Conservation (phyloP, 1,284 basidiomycete species). For the Microbotryum silenes-acaulis region DNA sequence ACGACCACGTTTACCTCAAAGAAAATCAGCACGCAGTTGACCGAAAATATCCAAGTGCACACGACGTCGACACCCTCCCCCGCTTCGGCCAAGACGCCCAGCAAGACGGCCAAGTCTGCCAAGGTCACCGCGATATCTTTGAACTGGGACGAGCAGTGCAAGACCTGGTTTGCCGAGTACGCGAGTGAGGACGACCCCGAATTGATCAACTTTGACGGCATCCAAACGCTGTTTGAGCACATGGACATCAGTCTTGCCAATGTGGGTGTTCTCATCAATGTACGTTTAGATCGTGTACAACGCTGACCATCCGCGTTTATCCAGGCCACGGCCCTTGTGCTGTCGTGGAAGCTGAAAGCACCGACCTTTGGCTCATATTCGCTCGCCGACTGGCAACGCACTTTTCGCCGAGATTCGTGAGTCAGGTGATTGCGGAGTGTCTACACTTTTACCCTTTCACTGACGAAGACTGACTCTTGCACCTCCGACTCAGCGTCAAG, state of each 20-base stretch:
- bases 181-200: slow-evolving; percentile 8
- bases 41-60: too few species aligned
- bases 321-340: slow-evolving; percentile 23
- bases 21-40: too few species aligned
- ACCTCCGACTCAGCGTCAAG: not conserved
- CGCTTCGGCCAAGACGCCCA: too few species aligned
- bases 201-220: slow-evolving; percentile 22
- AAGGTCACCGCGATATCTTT: too few species aligned
- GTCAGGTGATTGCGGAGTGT: too few species aligned
- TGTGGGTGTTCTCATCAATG: not conserved
- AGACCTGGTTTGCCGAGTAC: slow-evolving; percentile 20
- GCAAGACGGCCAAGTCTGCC: too few species aligned
- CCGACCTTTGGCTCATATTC: slow-evolving; percentile 17
- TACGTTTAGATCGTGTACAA: too few species aligned
- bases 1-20: not conserved
- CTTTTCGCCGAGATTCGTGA: not conserved
- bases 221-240: slow-evolving; percentile 25
- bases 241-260: slow-evolving; percentile 12
- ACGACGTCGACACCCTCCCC: too few species aligned
- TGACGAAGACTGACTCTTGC: not conserved
- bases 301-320: not conserved
- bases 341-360: slow-evolving; percentile 20
- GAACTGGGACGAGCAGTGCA: slow-evolving; percentile 16
- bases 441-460: too few species aligned
- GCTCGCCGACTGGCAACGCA: not conserved